Evolutionary conservation across 1,284 basidiomycete species (phyloP).

Genomic region (Butyriboletus appendiculatus): DNA sequence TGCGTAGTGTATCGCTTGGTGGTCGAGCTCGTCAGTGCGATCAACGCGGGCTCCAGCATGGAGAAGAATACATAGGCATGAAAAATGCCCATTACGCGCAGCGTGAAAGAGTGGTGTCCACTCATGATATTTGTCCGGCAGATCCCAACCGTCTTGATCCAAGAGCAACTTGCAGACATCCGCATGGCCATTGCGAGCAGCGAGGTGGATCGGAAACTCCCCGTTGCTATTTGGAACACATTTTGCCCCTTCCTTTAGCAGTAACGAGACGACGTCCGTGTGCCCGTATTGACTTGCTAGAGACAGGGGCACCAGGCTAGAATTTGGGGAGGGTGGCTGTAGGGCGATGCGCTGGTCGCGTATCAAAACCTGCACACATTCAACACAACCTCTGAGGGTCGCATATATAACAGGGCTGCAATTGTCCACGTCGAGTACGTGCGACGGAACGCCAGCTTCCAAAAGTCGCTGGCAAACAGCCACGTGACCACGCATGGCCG

Average conservation of each 20-base stretch:
- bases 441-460: slow-evolving; percentile 63
- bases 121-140: slow-evolving; percentile 94
- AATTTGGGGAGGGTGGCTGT: slow-evolving; percentile 42
- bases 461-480: slow-evolving; percentile 79
- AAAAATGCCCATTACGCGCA: slow-evolving; percentile 82
- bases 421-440: slow-evolving; percentile 88
- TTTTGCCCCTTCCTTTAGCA: slow-evolving; percentile 75
- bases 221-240: slow-evolving; percentile 91
- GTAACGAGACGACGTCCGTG: slow-evolving; percentile 71
- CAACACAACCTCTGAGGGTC: slow-evolving; percentile 82
- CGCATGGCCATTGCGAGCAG: slow-evolving; percentile 92
- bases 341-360: slow-evolving; percentile 60
- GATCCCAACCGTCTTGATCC: slow-evolving; percentile 78
- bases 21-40: slow-evolving; percentile 83
- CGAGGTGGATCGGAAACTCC: slow-evolving; percentile 96
- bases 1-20: slow-evolving; percentile 91
- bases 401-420: slow-evolving; percentile 94
- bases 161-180: slow-evolving; percentile 84
- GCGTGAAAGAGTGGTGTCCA: slow-evolving; percentile 99
- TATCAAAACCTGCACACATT: slow-evolving; percentile 79
- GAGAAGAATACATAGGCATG: slow-evolving; percentile 79
- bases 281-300: slow-evolving; percentile 92
- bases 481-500: slow-evolving; percentile 90
- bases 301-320: slow-evolving; percentile 86
- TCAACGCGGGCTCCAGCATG: slow-evolving; percentile 78